Base-by-base conservation (phyloP, 1,284 basidiomycete genomes). In the Trichosporon faecale region DNA sequence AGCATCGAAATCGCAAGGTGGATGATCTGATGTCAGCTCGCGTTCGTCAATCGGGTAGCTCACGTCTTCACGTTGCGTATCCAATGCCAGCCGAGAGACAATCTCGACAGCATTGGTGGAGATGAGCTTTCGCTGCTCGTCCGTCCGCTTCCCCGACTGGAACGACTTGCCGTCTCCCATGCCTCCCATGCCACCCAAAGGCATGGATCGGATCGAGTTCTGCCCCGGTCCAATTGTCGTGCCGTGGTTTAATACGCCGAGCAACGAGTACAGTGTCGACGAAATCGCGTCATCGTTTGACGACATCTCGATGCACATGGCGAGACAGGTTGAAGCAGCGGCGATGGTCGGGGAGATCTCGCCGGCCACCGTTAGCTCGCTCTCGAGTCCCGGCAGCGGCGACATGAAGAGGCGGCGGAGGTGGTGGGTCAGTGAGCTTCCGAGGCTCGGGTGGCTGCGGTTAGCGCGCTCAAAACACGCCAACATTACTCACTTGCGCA, bases 181-280 rank as follows among this genome's bases (percentile, higher is more conserved):
- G 35, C 52, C 66, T 23, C 29, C 57, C 14, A 61, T 35, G 29
- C 61, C 66, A 16, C 35, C 60, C 18, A 73, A 67, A 3, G 73
- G 73, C 35, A 68, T 64, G 3, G 78, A 78, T 5, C 76, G 70
- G 3, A 79, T 70, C 0, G 79, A 77, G 65, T 67, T 70, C 4
- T 72, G 73, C 6, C 72, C 73, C 1, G 75, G 73, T 2, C 66
- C 70, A 31, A 76, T 70, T 1, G 74, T 74, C 14, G 73, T 68
- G 90, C 93, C 81, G 89, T 91, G 44, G 89, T 91, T 89, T 69
- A 98, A 91, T 78, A 93, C 92, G 79, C 98, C 98, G 71, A 98
- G 87, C 16, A 98, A 87, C 9, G 94, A 95, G 82, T 98, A 98
- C 89, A 97, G 92, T 75, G 94, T 94, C 2, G 95, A 97, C 87